Percentiles rank a stretch among this genome's conserved stretches.
phyloP scores from a whole-genome alignment of 2,329 filamentous ascomycete species.

The Cordyceps cicadae region DNA sequence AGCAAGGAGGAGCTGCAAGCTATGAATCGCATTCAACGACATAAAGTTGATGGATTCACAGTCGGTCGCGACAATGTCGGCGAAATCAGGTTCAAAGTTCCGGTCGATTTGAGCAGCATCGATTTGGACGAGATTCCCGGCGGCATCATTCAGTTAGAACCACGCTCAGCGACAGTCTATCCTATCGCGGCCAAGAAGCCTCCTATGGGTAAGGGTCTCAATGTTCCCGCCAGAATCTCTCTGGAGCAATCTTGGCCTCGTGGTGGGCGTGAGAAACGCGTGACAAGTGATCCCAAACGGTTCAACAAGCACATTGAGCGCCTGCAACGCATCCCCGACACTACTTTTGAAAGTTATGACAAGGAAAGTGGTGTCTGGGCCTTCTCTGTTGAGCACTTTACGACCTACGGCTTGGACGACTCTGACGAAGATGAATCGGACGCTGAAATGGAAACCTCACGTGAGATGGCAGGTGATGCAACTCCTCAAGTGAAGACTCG shows the following conservation, averaged over 20 bases:
- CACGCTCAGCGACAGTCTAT: slow-evolving; percentile 84
- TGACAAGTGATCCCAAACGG: slow-evolving; percentile 48
- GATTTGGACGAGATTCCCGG: slow-evolving; percentile 73
- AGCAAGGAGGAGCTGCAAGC: slow-evolving; percentile 63
- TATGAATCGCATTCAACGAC: slow-evolving; percentile 73
- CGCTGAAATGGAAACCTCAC: slow-evolving; percentile 32
- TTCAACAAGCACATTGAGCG: slow-evolving; percentile 77
- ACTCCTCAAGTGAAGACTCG: slow-evolving; percentile 17
- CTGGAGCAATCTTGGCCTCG: slow-evolving; percentile 92
- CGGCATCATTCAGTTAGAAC: slow-evolving; percentile 65
- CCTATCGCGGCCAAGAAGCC: slow-evolving; percentile 70
- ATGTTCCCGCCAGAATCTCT: slow-evolving; percentile 81
- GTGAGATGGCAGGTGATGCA: slow-evolving; percentile 28
- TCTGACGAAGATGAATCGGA: slow-evolving; percentile 56
- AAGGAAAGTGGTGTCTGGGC: slow-evolving; percentile 75
- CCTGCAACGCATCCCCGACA: slow-evolving; percentile 70
- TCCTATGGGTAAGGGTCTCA: slow-evolving; percentile 75
- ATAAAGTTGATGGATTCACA: slow-evolving; percentile 64
- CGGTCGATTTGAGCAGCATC: slow-evolving; percentile 73
- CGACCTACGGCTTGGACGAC: slow-evolving; percentile 83
- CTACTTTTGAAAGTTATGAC: slow-evolving; percentile 75
- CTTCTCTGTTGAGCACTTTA: slow-evolving; percentile 93
- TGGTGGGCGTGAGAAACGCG: slow-evolving; percentile 45
- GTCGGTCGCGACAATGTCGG: slow-evolving; percentile 80
- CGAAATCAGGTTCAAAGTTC: slow-evolving; percentile 68